Evolutionary conservation across 192 early-diverging fungal genomes (phyloP).

Genomic region (Obelidium mucronatum): DNA sequence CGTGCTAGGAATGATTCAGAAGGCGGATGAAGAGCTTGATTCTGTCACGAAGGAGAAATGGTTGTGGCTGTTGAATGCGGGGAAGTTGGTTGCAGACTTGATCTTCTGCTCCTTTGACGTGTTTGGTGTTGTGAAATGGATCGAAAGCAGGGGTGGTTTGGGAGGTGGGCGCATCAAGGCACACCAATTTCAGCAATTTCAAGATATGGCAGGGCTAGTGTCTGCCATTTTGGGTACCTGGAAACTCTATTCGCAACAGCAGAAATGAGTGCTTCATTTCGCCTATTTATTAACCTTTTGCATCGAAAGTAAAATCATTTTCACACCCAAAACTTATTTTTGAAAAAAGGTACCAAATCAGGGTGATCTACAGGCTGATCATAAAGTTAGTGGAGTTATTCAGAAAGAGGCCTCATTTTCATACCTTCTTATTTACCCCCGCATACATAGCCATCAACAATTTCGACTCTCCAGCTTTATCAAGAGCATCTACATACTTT

Average conservation of each 20-base stretch:
- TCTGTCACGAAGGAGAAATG: constrained; percentile 40
- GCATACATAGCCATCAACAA: constrained; percentile 58
- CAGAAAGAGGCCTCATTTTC: too few relatives aligned
- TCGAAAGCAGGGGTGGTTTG: constrained; percentile 2
- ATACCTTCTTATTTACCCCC: constrained; percentile 57
- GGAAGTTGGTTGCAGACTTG: constrained; percentile 74
- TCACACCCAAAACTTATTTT: constrained; percentile 58
- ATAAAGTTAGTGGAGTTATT: too few relatives aligned
- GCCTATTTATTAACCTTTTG: too few relatives aligned
- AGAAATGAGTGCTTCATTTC: too few relatives aligned
- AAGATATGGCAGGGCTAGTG: constrained; percentile 47
- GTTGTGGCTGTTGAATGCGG: constrained; percentile 60
- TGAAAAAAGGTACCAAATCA: constrained; percentile 61
- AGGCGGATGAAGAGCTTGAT: constrained; percentile 17
- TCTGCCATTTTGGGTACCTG: constrained; percentile 58
- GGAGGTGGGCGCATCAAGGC: not conserved
- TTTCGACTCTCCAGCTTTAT: constrained; percentile 50
- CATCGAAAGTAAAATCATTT: too few relatives aligned
- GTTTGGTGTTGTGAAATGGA: constrained; percentile 36
- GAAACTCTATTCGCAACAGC: constrained; percentile 51
- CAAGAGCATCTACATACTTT: constrained; percentile 57
- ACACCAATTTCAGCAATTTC: constrained; percentile 26
- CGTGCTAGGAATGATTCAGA: not conserved
- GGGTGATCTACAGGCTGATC: constrained; percentile 43
- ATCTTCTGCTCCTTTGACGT: constrained; percentile 72